phyloP scores from a whole-genome alignment of 441 rosid species.

The Gossypium schwendimanii region DNA sequence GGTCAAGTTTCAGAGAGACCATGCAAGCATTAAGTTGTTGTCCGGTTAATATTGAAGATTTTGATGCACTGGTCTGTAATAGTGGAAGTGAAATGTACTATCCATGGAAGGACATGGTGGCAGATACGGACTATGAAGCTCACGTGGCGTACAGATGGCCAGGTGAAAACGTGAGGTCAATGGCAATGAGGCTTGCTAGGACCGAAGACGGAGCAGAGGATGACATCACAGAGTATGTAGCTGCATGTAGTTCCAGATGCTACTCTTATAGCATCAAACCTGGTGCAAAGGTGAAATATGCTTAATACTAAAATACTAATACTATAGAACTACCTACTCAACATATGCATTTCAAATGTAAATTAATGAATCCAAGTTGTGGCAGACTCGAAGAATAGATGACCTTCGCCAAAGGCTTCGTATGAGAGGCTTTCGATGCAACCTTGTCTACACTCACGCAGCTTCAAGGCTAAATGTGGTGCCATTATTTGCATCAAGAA shows the following conservation, averaged over 20 bases:
- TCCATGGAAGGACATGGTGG: constrained; percentile 76
- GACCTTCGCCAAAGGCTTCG: constrained; percentile 73
- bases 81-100: constrained; percentile 72
- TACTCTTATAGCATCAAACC: constrained; percentile 55
- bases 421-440: constrained; percentile 86
- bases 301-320: constrained; percentile 7
- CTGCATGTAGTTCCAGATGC: constrained; percentile 57
- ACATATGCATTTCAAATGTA: not conserved
- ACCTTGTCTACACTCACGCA: constrained; percentile 50
- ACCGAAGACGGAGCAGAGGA: constrained; percentile 49
- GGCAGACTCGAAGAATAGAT: constrained; percentile 57
- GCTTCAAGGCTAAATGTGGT: constrained; percentile 66
- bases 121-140: constrained; percentile 64
- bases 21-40: constrained; percentile 42
- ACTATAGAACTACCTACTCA: not conserved
- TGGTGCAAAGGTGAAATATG: constrained; percentile 47
- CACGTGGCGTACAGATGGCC: constrained; percentile 85
- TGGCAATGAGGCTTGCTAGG: constrained; percentile 44
- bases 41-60: constrained; percentile 57
- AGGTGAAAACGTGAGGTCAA: constrained; percentile 59
- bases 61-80: constrained; percentile 76
- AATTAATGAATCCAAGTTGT: constrained; percentile 21
- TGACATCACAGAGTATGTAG: constrained; percentile 36
- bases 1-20: constrained; percentile 58
- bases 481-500: constrained; percentile 79